Conservation (phyloP, 352 stramenopile genomes). For the Globisporangium apiculatum region DNA sequence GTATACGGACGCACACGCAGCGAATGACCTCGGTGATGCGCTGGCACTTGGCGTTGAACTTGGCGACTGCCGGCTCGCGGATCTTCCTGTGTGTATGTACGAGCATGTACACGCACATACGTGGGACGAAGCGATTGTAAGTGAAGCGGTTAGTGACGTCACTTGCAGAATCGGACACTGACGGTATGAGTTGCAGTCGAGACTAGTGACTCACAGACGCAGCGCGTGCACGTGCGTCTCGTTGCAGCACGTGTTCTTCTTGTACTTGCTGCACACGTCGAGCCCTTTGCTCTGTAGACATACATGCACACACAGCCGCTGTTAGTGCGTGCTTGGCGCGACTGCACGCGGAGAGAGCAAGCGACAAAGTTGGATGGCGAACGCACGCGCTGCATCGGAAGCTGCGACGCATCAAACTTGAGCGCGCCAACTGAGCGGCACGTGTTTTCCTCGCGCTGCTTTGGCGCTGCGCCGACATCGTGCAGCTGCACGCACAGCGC, state of each 20-base stretch:
- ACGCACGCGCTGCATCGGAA: constrained; percentile 59
- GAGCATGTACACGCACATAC: not conserved
- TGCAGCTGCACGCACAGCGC: constrained; percentile 16
- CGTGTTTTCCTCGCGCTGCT: constrained; percentile 23
- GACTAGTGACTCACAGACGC: constrained; percentile 34
- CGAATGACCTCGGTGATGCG: constrained; percentile 35
- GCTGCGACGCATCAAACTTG: constrained; percentile 60
- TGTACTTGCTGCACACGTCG: constrained; percentile 78
- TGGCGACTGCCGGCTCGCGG: constrained; percentile 64
- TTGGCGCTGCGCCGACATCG: constrained; percentile 13
- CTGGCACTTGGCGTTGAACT: constrained; percentile 67
- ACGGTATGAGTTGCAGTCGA: not conserved
- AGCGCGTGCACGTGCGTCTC: constrained; percentile 55
- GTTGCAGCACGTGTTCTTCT: constrained; percentile 77
- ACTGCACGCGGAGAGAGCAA: too few species aligned
- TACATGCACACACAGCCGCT: not conserved
- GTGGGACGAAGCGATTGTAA: not conserved
- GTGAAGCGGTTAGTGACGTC: not conserved
- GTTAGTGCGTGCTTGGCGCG: not conserved
- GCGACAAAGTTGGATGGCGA: not conserved
- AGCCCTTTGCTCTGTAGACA: constrained; percentile 41
- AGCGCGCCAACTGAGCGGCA: constrained; percentile 58
- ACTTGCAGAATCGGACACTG: not conserved
- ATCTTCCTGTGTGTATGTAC: constrained; percentile 43
- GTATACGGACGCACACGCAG: too few species aligned